Conservation (phyloP, 257 asterid species). For the Capsicum pubescens region DNA sequence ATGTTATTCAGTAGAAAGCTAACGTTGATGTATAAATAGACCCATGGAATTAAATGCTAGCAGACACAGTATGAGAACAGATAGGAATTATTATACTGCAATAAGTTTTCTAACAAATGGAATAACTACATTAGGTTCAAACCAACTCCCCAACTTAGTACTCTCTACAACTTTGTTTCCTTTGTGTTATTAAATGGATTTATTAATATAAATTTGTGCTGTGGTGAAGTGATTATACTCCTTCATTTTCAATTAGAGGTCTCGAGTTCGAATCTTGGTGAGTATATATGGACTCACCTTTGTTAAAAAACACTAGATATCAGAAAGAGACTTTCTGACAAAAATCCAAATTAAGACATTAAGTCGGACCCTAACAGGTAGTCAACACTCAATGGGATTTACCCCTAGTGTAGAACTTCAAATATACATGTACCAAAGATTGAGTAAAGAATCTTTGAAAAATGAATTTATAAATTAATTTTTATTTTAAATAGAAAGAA, state of each 20-base stretch:
- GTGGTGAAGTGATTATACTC: background rate
- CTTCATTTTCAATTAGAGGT: background rate
- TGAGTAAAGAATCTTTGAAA: too few relatives aligned
- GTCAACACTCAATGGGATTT: background rate
- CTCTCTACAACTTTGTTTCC: background rate
- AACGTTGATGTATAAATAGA: constrained; percentile 3
- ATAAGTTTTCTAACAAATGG: constrained; percentile 17
- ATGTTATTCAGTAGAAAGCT: background rate
- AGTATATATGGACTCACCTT: background rate
- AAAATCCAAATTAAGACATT: background rate
- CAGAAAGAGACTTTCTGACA: background rate
- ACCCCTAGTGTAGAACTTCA: background rate
- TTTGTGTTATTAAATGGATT: background rate
- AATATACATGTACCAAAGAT: background rate
- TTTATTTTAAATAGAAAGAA: background rate
- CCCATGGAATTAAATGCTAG: background rate
- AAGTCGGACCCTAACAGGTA: background rate
- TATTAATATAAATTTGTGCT: background rate
- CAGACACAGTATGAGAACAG: background rate
- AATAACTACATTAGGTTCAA: constrained; percentile 25
- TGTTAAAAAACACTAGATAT: background rate
- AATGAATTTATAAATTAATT: too few relatives aligned
- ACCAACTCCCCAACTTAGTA: constrained; percentile 19
- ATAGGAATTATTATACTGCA: background rate
- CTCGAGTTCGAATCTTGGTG: accelerated